phyloP scores from a whole-genome alignment of 352 stramenopile genomes.

The Elongisporangium undulatum region DNA sequence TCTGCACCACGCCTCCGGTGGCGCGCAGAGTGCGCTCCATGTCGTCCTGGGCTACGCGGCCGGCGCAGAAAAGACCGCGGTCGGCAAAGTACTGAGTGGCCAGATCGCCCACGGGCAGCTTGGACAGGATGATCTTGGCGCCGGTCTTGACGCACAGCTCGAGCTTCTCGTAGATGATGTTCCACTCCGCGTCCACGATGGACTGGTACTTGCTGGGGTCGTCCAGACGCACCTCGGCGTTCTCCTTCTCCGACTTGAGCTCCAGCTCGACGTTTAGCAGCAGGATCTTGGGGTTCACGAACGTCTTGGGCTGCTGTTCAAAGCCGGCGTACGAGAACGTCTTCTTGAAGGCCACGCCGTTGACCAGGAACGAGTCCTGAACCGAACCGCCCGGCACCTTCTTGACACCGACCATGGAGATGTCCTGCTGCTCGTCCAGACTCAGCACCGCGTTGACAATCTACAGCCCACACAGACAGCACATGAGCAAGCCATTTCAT shows the following conservation, averaged over 20 bases:
- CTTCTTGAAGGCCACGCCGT: slow-evolving; percentile 99
- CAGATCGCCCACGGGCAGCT: slow-evolving; percentile 94
- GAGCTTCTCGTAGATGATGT: slow-evolving; percentile 99
- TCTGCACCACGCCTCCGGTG: slow-evolving; percentile 94
- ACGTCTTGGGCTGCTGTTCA: slow-evolving; percentile 99
- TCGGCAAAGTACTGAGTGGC: slow-evolving; percentile 99
- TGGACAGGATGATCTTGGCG: slow-evolving; percentile 98
- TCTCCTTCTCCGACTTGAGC: slow-evolving; percentile 99
- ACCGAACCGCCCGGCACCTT: slow-evolving; percentile 97
- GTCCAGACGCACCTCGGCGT: slow-evolving; percentile 97
- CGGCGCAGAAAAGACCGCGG: slow-evolving; percentile 96
- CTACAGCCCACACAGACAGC: slow-evolving; percentile 18
- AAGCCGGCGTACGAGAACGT: slow-evolving; percentile 99
- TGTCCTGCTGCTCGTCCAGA: slow-evolving; percentile 87
- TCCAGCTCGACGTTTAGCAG: slow-evolving; percentile 99
- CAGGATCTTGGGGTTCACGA: slow-evolving; percentile 95
- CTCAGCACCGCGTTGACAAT: slow-evolving; percentile 95
- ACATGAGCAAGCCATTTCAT: neutral
- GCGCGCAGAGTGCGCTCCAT: slow-evolving; percentile 96
- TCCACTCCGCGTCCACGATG: slow-evolving; percentile 99
- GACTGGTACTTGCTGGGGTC: slow-evolving; percentile 98
- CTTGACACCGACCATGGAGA: slow-evolving; percentile 96
- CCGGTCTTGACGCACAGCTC: slow-evolving; percentile 88
- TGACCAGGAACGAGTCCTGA: slow-evolving; percentile 96
- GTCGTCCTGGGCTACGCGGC: slow-evolving; percentile 95